Evolutionary conservation across 805 yeast species (phyloP).

Genomic region (Starmerella lactis-condensi): DNA sequence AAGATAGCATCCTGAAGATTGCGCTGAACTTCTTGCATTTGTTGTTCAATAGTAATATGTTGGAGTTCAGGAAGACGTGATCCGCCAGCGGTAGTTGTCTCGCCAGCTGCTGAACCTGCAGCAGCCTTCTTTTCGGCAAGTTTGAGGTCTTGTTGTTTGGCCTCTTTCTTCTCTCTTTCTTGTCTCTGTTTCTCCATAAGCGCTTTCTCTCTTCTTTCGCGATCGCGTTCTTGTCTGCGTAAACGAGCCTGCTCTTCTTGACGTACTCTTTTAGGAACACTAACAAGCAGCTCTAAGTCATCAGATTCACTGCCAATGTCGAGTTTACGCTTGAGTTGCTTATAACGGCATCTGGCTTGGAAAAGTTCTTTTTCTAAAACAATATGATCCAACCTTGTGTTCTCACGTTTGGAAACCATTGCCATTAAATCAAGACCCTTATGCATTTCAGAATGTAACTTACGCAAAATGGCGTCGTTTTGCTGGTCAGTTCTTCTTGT

Average conservation of each 20-base stretch:
- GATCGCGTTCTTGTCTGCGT: slow-evolving; percentile 13
- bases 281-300: slow-evolving; percentile 65
- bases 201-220: slow-evolving; percentile 10
- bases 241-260: slow-evolving; percentile 17
- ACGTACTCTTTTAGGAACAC: slow-evolving; percentile 45
- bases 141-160: slow-evolving; percentile 12
- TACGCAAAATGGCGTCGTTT: slow-evolving; percentile 64
- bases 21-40: slow-evolving; percentile 54
- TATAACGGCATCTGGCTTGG: slow-evolving; percentile 52
- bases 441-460: slow-evolving; percentile 56
- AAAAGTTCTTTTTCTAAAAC: slow-evolving; percentile 50
- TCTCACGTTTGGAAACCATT: slow-evolving; percentile 57
- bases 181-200: slow-evolving; percentile 12
- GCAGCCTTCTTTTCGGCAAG: slow-evolving; percentile 23
- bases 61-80: slow-evolving; percentile 89
- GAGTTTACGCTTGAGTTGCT: slow-evolving; percentile 52
- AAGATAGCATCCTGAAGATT: slow-evolving; percentile 69
- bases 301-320: slow-evolving; percentile 40
- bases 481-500: slow-evolving; percentile 87
- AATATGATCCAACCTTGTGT: slow-evolving; percentile 40
- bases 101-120: slow-evolving; percentile 16
- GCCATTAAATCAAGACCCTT: slow-evolving; percentile 53
- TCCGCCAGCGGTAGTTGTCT: slow-evolving; percentile 28
- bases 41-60: slow-evolving; percentile 59
- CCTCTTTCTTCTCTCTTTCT: slow-evolving; percentile 13